Evolutionary conservation across 2,329 filamentous ascomycete genomes (phyloP).

Genomic region (Boeremia lycopersici): DNA sequence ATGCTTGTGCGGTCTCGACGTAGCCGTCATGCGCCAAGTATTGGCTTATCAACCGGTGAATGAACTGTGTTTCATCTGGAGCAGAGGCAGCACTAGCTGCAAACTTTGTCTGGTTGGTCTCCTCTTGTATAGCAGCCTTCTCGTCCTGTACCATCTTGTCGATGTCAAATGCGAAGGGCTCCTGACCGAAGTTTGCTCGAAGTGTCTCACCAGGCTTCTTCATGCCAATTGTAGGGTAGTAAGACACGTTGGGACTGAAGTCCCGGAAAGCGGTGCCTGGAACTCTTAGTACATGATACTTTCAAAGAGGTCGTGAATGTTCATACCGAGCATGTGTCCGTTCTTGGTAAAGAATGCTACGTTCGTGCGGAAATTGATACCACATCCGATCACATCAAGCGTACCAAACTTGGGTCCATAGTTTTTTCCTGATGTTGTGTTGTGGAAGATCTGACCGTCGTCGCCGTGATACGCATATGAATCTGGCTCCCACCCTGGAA

Average conservation of each 20-base stretch:
- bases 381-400: constrained; percentile 67
- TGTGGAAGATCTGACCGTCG: constrained; percentile 67
- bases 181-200: constrained; percentile 67
- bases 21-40: constrained; percentile 96
- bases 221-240: constrained; percentile 67
- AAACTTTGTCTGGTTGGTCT: constrained; percentile 34
- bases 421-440: constrained; percentile 60
- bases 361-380: constrained; percentile 67
- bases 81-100: constrained; percentile 23
- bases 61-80: constrained; percentile 74
- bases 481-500: constrained; percentile 70
- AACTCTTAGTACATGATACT: constrained; percentile 18
- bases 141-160: constrained; percentile 71
- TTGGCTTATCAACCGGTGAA: constrained; percentile 83
- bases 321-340: constrained; percentile 61
- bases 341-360: constrained; percentile 71
- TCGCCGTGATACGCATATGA: constrained; percentile 72
- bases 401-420: constrained; percentile 67
- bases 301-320: no score
- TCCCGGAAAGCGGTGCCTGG: constrained; percentile 74
- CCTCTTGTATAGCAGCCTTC: constrained; percentile 42
- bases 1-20: constrained; percentile 87
- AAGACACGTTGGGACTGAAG: constrained; percentile 67
- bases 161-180: constrained; percentile 88
- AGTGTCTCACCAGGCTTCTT: constrained; percentile 67